Evolutionary conservation across 2,329 filamentous ascomycete genomes (phyloP).

Genomic region (Pseudogymnoascus sp.): DNA sequence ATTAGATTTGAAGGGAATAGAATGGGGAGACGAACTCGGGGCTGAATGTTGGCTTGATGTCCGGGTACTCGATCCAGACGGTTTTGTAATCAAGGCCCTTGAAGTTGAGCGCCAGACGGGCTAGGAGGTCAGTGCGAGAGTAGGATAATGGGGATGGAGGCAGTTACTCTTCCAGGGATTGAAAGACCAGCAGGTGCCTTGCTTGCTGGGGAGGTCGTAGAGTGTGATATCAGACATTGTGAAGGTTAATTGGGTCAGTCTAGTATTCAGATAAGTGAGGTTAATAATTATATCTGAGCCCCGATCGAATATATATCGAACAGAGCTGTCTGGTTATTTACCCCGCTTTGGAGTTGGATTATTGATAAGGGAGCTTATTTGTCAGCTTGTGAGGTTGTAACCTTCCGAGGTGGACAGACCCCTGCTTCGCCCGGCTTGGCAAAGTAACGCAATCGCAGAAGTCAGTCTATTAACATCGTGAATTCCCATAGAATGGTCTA

Average conservation of each 20-base stretch:
- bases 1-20: neutral
- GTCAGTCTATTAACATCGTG: neutral
- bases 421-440: neutral
- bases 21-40: constrained; percentile 38
- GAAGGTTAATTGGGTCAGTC: neutral
- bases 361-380: neutral
- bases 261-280: neutral
- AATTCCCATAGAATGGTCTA: neutral
- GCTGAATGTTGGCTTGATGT: constrained; percentile 50
- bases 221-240: constrained; percentile 36
- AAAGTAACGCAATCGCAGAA: neutral
- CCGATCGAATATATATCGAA: neutral
- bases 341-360: neutral
- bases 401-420: neutral
- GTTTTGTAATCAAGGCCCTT: constrained; percentile 62
- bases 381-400: neutral
- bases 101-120: constrained; percentile 58
- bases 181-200: constrained; percentile 49
- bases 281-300: neutral
- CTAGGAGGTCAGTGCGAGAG: constrained; percentile 32
- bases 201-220: constrained; percentile 55
- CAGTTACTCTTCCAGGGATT: constrained; percentile 64
- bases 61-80: constrained; percentile 62
- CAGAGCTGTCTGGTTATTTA: neutral
- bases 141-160: neutral